These are phyloP conservation scores for Bathelium albidoporum DNA, from an alignment of 495 filamentous ascomycete species.

Conservation along the genomic window DNA sequence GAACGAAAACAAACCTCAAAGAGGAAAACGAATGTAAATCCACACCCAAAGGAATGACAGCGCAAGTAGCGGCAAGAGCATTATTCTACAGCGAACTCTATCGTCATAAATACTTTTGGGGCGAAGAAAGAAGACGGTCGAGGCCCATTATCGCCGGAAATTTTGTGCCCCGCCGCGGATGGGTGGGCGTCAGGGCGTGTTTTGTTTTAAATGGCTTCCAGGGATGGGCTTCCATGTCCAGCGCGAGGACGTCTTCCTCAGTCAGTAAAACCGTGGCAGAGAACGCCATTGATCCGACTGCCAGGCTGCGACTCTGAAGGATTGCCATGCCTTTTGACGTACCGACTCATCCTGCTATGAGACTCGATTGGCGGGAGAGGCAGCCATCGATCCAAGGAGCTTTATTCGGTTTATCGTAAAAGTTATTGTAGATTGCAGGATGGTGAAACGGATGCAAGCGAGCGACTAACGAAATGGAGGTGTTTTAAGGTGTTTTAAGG, in stretches of 20 bases:
- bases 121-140: background rate
- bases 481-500: too few species aligned
- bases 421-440: background rate
- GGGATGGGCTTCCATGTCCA: background rate
- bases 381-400: too few species aligned
- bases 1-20: background rate
- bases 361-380: background rate
- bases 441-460: background rate
- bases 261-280: too few species aligned
- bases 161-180: background rate
- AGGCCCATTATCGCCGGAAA: background rate
- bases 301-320: too few species aligned
- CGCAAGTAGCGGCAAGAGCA: background rate
- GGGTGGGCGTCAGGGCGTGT: background rate
- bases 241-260: background rate
- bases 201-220: background rate
- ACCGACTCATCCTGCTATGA: background rate
- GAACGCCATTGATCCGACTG: too few species aligned
- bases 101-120: background rate
- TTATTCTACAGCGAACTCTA: background rate
- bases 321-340: background rate
- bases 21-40: background rate
- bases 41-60: constrained; percentile 1
- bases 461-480: too few species aligned
- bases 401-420: too few species aligned